These are phyloP conservation scores for Ustilago hordei DNA, from an alignment of 1,284 basidiomycete genomes.

Conservation along the genomic window DNA sequence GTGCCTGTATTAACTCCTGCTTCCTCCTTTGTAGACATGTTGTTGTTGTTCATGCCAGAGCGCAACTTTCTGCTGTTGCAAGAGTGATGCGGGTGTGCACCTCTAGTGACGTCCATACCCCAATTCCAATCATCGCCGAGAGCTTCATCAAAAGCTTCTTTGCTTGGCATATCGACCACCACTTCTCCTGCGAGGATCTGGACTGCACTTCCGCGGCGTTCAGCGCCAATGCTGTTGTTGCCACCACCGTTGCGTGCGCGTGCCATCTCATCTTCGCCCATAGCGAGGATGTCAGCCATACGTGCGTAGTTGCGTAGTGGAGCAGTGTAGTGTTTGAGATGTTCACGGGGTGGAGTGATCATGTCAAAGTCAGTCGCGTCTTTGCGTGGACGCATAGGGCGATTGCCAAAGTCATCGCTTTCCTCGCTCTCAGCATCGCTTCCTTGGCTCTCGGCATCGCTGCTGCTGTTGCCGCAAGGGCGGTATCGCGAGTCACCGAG, in stretches of 20 bases:
- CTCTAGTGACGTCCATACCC: constrained; percentile 54
- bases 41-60: not conserved
- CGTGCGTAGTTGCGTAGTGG: constrained; percentile 21
- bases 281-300: constrained; percentile 40
- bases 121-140: constrained; percentile 54
- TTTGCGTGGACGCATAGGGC: constrained; percentile 50
- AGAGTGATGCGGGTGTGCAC: not conserved
- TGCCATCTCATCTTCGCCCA: constrained; percentile 41
- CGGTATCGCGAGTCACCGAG: constrained; percentile 22
- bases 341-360: constrained; percentile 58
- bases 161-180: constrained; percentile 45
- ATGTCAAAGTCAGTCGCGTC: constrained; percentile 59
- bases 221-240: not conserved
- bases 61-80: not conserved
- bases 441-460: not conserved
- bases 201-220: constrained; percentile 30
- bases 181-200: constrained; percentile 45
- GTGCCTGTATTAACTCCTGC: constrained; percentile 26
- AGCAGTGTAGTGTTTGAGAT: constrained; percentile 49
- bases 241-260: constrained; percentile 16
- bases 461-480: constrained; percentile 6
- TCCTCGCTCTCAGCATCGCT: constrained; percentile 22
- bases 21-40: constrained; percentile 3
- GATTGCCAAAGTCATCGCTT: constrained; percentile 16
- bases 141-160: constrained; percentile 47